Percentiles rank a stretch among this genome's conserved stretches.
Conservation (phyloP, 2,329 filamentous ascomycete species). For the Calonectria pteridis region DNA sequence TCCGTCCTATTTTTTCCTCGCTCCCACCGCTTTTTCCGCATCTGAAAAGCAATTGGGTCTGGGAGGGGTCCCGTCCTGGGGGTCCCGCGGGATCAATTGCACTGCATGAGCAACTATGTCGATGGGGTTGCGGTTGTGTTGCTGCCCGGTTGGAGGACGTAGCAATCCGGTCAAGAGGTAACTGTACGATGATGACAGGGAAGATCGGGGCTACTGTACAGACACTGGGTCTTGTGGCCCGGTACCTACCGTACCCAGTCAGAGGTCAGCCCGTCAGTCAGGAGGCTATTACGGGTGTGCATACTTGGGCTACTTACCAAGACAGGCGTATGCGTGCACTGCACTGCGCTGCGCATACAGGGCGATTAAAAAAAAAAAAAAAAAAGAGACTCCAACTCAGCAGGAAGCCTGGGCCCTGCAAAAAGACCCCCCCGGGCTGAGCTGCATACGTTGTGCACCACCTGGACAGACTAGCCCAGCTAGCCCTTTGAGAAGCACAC, state of each 20-base stretch:
- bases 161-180: conserved; percentile 12
- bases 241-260: conserved; percentile 8
- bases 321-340: not conserved
- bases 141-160: conserved; percentile 3
- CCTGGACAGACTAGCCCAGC: conserved; percentile 10
- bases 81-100: conserved; percentile 2
- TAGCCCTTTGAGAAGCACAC: not conserved
- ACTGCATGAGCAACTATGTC: conserved; percentile 8
- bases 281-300: not conserved
- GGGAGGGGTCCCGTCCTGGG: not conserved
- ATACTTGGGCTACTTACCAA: not conserved
- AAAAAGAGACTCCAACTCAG: conserved; percentile 11
- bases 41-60: not conserved
- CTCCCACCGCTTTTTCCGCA: conserved; percentile 8
- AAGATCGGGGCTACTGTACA: conserved; percentile 8
- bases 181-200: conserved; percentile 11
- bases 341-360: not conserved
- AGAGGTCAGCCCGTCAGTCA: not conserved
- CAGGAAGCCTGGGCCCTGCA: conserved; percentile 16
- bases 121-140: conserved; percentile 12
- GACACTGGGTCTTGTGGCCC: not conserved
- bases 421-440: conserved; percentile 2
- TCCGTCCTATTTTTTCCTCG: not conserved
- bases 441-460: not conserved
- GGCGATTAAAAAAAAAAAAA: not conserved